Conservation (phyloP, 495 filamentous ascomycete species). For the Glarea lozoyensis region DNA sequence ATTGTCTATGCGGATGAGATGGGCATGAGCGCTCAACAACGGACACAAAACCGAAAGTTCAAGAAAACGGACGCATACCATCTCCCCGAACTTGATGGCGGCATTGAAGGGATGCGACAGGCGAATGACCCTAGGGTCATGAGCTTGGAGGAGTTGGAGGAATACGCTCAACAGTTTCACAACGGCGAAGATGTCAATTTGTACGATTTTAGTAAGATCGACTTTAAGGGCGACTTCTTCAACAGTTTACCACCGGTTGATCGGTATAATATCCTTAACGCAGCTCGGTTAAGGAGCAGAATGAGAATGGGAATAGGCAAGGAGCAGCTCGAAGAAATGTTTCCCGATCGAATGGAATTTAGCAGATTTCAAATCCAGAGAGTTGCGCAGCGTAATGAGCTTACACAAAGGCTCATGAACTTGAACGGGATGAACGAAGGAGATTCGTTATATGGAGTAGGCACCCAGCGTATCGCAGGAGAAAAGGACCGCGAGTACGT, state of each 20-base stretch:
- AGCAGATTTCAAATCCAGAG: conserved; percentile 93
- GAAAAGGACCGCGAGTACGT: conserved; percentile 92
- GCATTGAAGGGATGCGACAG: conserved; percentile 74
- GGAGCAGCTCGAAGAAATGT: conserved; percentile 92
- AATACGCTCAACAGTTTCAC: conserved; percentile 87
- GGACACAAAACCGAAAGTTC: conserved; percentile 66
- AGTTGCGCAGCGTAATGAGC: conserved; percentile 80
- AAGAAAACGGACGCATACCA: conserved; percentile 91
- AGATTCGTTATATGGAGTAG: conserved; percentile 53
- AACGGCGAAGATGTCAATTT: conserved; percentile 91
- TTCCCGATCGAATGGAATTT: conserved; percentile 96
- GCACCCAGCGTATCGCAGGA: conserved; percentile 67
- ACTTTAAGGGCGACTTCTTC: conserved; percentile 93
- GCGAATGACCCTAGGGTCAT: conserved; percentile 91
- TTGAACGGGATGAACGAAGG: conserved; percentile 80
- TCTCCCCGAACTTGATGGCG: conserved; percentile 70
- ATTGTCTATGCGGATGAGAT: conserved; percentile 85
- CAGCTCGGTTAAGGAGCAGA: conserved; percentile 75
- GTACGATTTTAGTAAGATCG: conserved; percentile 98
- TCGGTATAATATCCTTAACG: conserved; percentile 95
- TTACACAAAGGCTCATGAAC: conserved; percentile 95
- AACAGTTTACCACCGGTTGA: conserved; percentile 79
- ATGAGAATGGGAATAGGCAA: conserved; percentile 93
- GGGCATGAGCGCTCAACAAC: conserved; percentile 70
- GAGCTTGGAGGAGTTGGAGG: conserved; percentile 84